These are phyloP conservation scores for Axilococcus clingmanii DNA, from an alignment of 139 green algal species.

Conservation along the genomic window DNA sequence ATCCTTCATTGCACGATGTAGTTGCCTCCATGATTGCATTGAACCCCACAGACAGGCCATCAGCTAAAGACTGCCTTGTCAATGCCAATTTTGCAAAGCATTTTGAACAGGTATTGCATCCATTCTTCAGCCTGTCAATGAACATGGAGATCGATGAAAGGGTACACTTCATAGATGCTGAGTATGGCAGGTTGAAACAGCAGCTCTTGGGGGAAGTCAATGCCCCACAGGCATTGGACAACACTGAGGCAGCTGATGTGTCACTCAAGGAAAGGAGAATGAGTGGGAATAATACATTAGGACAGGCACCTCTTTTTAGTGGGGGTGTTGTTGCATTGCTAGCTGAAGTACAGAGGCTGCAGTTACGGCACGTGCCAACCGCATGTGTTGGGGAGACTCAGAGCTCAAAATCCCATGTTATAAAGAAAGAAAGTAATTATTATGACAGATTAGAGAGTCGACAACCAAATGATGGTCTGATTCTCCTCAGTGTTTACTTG, in stretches of 20 bases:
- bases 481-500: conserved; percentile 39
- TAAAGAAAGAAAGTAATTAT: no score
- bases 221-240: not conserved
- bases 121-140: conserved; percentile 55
- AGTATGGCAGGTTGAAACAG: not conserved
- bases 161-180: conserved; percentile 12
- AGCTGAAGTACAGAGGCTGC: not conserved
- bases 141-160: conserved; percentile 53
- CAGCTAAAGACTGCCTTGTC: not conserved
- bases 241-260: not conserved
- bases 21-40: not conserved
- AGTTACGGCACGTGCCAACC: no score
- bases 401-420: no score
- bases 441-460: no score
- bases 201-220: not conserved
- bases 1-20: not conserved
- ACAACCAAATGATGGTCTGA: no score
- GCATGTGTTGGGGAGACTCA: no score
- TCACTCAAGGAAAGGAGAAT: not conserved
- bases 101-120: conserved; percentile 47
- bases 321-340: conserved; percentile 11
- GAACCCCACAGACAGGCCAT: not conserved
- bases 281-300: not conserved
- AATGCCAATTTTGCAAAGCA: no score
- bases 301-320: not conserved